Percentiles rank a stretch among this genome's conserved stretches.
phyloP scores from a whole-genome alignment of 2,329 filamentous ascomycete species.

The Penicillium sp. region DNA sequence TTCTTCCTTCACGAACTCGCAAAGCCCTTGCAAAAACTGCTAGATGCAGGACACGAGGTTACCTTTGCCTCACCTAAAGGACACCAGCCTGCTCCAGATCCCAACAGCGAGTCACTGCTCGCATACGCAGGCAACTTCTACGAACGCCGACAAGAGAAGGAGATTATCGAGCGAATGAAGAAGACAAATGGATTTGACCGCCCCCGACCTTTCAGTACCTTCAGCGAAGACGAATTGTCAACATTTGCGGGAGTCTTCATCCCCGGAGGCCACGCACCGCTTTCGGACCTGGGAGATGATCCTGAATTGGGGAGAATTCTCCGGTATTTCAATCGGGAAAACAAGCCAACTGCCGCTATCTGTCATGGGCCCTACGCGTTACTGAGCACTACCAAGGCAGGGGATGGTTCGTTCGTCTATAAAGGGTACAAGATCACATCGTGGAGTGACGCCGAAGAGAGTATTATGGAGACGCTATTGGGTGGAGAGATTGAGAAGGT shows the following conservation, averaged over 20 bases:
- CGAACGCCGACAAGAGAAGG: conserved; percentile 40
- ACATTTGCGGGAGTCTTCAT: conserved; percentile 43
- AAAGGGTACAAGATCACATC: conserved; percentile 46
- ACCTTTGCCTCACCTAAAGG: conserved; percentile 47
- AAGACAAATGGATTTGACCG: conserved; percentile 42
- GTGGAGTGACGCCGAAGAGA: conserved; percentile 47
- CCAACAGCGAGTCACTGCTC: conserved; percentile 40
- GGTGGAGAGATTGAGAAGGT: conserved; percentile 45
- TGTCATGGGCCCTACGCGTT: conserved; percentile 48
- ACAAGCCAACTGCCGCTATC: conserved; percentile 45
- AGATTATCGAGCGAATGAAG: conserved; percentile 45
- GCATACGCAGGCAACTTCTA: conserved; percentile 48
- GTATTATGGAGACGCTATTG: conserved; percentile 44
- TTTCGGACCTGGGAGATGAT: conserved; percentile 42
- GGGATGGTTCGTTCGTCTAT: conserved; percentile 40
- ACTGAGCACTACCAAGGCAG: conserved; percentile 39
- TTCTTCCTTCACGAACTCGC: conserved; percentile 42
- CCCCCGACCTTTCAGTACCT: conserved; percentile 38
- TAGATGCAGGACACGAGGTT: conserved; percentile 40
- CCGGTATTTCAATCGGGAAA: conserved; percentile 37
- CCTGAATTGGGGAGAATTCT: conserved; percentile 43
- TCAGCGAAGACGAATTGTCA: conserved; percentile 40
- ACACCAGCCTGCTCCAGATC: conserved; percentile 41
- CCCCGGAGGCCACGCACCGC: conserved; percentile 45
- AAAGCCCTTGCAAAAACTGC: conserved; percentile 36